Evolutionary conservation across 1,284 basidiomycete genomes (phyloP).

Genomic region (Marasmius oreades): DNA sequence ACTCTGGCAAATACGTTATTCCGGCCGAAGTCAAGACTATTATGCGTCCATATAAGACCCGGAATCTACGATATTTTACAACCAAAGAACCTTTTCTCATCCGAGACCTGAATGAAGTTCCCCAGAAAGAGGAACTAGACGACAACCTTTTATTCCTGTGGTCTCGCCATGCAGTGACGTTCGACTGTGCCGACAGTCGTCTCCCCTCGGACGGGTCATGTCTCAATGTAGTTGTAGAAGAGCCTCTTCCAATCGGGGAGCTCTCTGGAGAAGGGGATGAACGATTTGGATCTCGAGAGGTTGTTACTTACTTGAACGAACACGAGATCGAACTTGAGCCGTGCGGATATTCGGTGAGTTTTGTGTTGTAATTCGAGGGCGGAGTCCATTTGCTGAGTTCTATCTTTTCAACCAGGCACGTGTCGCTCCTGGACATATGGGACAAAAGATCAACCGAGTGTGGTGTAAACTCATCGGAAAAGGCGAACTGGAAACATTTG

Average conservation of each 20-base stretch:
- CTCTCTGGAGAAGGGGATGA: background rate
- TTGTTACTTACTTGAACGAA: background rate
- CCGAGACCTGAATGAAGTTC: background rate
- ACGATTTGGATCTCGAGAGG: background rate
- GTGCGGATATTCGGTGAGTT: background rate
- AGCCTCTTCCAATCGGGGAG: background rate
- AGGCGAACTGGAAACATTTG: no score
- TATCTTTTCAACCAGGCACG: background rate
- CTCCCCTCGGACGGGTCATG: background rate
- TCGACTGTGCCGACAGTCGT: background rate
- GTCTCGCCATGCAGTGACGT: background rate
- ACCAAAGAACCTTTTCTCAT: background rate
- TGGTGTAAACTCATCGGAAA: no score
- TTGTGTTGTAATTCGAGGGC: no score
- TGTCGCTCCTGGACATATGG: background rate
- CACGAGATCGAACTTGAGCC: background rate
- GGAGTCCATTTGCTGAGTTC: background rate
- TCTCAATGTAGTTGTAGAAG: background rate
- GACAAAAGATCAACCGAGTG: background rate
- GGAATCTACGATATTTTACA: background rate
- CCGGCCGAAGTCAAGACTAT: background rate
- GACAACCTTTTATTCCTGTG: background rate
- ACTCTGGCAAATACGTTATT: no score
- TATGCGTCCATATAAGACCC: background rate
- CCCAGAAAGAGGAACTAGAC: background rate